Evolutionary conservation across 208 protist species (phyloP), one percentile per base, ranked within the genome.

Genomic region (Phytomonas sp.): DNA sequence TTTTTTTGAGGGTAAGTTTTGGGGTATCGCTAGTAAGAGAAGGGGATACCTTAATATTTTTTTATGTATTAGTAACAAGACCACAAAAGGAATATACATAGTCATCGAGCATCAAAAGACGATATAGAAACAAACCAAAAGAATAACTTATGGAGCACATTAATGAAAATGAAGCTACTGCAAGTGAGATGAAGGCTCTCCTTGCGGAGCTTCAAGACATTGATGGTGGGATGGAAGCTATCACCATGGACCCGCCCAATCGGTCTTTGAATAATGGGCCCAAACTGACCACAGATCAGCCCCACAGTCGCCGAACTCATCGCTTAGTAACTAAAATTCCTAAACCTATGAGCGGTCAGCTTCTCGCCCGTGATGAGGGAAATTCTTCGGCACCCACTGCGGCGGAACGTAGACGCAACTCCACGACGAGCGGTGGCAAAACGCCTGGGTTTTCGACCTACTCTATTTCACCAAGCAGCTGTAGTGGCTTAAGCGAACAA

Each of bases 191-290:
- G 36, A 75, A 79, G 17, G 83, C 83, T 29, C 79, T 93, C 3
- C 74, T 93, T 31, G 77, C 75, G 0, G 85, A 93, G 72, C 77
- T 93, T 65, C 68, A 86, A 32, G 81, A 79, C 37, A 77, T 76
- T 51, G 78, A 75, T 29, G 76, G 77, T 0, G 46, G 23, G 23
- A 6, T 6, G 46, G 46, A 26, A 56, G 23, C 46, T 8, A 26
- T 0, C 46, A 26, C 20, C 46, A 56, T 56, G 46, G 46, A 23
- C 23, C 46, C 20, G 20, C 20, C 46, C 46, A 56, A 7, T 7
- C 20, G 46, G 17, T 26, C 11, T 26, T 26, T 26, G 23, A 26
- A 17, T 51, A 51, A 23, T 56, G 46, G 20, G 26, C 6, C 20
- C 23, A 56, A 56, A 26, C 8, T 26, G 23, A 56, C 2, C 1